Conservation (phyloP, 345 rosid genomes). For the Triadica sebifera region DNA sequence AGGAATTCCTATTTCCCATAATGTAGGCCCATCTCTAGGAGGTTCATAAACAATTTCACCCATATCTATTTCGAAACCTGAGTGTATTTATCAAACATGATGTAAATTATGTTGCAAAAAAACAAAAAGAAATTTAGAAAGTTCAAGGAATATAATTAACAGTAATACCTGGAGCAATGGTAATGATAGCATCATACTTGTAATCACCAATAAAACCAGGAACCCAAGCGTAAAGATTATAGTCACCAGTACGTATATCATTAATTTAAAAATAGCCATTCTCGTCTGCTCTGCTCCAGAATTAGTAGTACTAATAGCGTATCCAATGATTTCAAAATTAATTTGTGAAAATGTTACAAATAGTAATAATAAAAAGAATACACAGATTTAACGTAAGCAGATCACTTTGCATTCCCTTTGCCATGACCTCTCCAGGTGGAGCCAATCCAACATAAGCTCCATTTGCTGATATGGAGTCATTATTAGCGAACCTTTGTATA, state of each 20-base stretch:
- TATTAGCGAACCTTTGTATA: constrained; percentile 9
- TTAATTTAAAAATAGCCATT: constrained; percentile 23
- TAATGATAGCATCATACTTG: constrained; percentile 11
- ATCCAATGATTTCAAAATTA: neutral
- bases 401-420: constrained; percentile 32
- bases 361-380: no score
- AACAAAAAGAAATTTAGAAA: no score
- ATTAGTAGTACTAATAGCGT: constrained; percentile 18
- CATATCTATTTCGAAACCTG: constrained; percentile 23
- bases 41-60: constrained; percentile 26
- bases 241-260: constrained; percentile 16
- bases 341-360: no score
- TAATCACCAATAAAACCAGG: constrained; percentile 33
- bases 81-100: neutral
- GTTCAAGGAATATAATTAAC: no score
- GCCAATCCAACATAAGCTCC: constrained; percentile 32
- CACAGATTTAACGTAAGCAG: neutral
- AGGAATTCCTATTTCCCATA: constrained; percentile 36
- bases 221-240: constrained; percentile 29
- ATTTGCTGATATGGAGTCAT: constrained; percentile 18
- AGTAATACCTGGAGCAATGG: constrained; percentile 15
- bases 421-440: constrained; percentile 33
- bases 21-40: constrained; percentile 32
- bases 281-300: constrained; percentile 25
- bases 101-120: no score